Percentiles rank a stretch among this genome's conserved stretches.
Conservation (phyloP, 495 filamentous ascomycete species). For the Bryoglossum gracile region DNA sequence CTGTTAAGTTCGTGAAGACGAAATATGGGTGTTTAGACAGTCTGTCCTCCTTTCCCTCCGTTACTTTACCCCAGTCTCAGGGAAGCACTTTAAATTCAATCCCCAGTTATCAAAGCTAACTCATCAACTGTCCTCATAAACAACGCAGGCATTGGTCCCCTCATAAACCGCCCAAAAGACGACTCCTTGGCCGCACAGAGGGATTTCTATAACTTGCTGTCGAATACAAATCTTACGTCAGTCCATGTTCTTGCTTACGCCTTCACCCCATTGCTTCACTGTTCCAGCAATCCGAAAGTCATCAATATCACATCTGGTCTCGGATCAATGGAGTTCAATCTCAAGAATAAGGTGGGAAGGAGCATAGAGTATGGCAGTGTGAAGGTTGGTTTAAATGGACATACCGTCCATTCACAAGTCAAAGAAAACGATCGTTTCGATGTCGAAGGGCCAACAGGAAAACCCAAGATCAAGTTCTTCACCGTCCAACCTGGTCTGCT, state of each 20-base stretch:
- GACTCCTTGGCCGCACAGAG: constrained; percentile 13
- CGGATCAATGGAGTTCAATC: background rate
- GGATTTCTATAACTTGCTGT: constrained; percentile 14
- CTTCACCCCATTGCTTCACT: constrained; percentile 25
- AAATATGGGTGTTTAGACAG: constrained; percentile 40
- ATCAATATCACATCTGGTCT: constrained; percentile 24
- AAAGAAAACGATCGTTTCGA: background rate
- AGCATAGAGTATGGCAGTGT: background rate
- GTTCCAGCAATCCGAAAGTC: constrained; percentile 14
- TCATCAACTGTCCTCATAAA: constrained; percentile 29
- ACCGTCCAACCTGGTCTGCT: background rate
- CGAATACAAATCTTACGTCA: constrained; percentile 26
- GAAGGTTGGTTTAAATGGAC: background rate
- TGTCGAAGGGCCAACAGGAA: background rate
- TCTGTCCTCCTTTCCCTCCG: constrained; percentile 16
- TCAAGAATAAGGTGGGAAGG: background rate
- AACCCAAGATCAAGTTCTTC: background rate
- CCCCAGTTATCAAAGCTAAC: too few relatives aligned
- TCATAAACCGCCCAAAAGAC: constrained; percentile 1
- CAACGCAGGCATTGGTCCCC: constrained; percentile 26
- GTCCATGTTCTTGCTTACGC: constrained; percentile 24
- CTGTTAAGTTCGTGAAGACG: constrained; percentile 38
- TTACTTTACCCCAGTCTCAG: too few relatives aligned
- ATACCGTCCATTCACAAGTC: background rate
- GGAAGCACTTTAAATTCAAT: too few relatives aligned